Percentiles rank a stretch among this genome's conserved stretches.
These are phyloP conservation scores for Crassisporium funariophilum DNA, from an alignment of 768 basidiomycete species.

Conservation along the genomic window DNA sequence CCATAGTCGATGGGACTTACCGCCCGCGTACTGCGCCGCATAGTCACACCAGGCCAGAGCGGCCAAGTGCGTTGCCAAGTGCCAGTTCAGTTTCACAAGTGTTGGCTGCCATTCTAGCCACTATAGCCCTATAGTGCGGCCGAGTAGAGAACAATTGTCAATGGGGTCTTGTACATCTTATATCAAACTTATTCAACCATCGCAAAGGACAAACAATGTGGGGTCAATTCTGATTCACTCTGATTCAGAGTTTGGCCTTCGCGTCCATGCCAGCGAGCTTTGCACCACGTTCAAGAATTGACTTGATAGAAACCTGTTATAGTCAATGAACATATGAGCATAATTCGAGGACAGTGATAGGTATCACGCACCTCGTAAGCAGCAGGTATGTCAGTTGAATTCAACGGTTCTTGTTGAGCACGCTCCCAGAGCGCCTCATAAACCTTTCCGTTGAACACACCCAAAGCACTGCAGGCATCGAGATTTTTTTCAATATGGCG, in stretches of 20 bases:
- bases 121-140: too few species aligned
- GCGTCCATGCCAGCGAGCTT: slow-evolving; percentile 29
- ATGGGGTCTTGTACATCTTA: too few species aligned
- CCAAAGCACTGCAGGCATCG: slow-evolving; percentile 50
- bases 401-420: slow-evolving; percentile 62
- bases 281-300: slow-evolving; percentile 52
- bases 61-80: too few species aligned
- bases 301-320: slow-evolving; percentile 49
- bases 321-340: neutral
- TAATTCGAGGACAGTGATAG: neutral
- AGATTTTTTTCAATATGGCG: neutral
- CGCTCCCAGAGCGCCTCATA: slow-evolving; percentile 69
- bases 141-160: too few species aligned
- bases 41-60: too few species aligned
- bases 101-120: too few species aligned
- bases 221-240: too few species aligned
- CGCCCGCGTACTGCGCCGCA: too few species aligned
- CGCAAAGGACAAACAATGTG: too few species aligned
- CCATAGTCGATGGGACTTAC: too few species aligned
- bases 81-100: too few species aligned
- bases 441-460: slow-evolving; percentile 62
- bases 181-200: too few species aligned
- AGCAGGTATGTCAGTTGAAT: slow-evolving; percentile 48
- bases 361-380: slow-evolving; percentile 52
- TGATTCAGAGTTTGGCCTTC: slow-evolving; percentile 34